phyloP scores from a whole-genome alignment of 2,329 filamentous ascomycete genomes.

The Hypomyces rosellus region DNA sequence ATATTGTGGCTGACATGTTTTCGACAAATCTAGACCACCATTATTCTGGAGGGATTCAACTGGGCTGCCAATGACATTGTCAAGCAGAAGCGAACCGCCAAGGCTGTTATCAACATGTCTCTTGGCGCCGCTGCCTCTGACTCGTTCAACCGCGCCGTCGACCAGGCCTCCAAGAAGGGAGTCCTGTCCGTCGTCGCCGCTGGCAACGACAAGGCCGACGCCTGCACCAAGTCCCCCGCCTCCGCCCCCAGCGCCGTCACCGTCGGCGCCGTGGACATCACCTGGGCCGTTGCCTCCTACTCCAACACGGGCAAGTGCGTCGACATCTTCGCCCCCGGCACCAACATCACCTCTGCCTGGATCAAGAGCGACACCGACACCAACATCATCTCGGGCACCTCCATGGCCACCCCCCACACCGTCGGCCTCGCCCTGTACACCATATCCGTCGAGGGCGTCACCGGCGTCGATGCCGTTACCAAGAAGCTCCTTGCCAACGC shows the following conservation, averaged over 20 bases:
- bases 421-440: constrained; percentile 47
- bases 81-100: constrained; percentile 30
- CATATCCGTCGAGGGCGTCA: constrained; percentile 37
- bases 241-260: constrained; percentile 26
- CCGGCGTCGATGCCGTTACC: constrained; percentile 31
- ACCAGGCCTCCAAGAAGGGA: constrained; percentile 37
- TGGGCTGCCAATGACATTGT: constrained; percentile 41
- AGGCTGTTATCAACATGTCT: constrained; percentile 50
- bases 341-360: constrained; percentile 42
- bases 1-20: no score
- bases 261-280: constrained; percentile 30
- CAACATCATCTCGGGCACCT: constrained; percentile 51
- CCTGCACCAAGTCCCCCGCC: constrained; percentile 24
- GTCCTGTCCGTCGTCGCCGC: constrained; percentile 49
- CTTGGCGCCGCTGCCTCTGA: constrained; percentile 41
- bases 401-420: constrained; percentile 59
- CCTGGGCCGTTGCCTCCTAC: constrained; percentile 37
- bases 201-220: constrained; percentile 39
- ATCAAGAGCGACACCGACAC: constrained; percentile 37
- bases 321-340: constrained; percentile 48
- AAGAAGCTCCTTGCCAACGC: constrained; percentile 35
- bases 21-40: constrained; percentile 16
- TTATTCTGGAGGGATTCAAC: constrained; percentile 30
- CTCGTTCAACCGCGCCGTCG: constrained; percentile 44
- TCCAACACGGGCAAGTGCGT: constrained; percentile 45